Percentiles rank a stretch among this genome's conserved stretches.
These are phyloP conservation scores for Penicillium riverlandense DNA, from an alignment of 495 filamentous ascomycete species.

Conservation along the genomic window DNA sequence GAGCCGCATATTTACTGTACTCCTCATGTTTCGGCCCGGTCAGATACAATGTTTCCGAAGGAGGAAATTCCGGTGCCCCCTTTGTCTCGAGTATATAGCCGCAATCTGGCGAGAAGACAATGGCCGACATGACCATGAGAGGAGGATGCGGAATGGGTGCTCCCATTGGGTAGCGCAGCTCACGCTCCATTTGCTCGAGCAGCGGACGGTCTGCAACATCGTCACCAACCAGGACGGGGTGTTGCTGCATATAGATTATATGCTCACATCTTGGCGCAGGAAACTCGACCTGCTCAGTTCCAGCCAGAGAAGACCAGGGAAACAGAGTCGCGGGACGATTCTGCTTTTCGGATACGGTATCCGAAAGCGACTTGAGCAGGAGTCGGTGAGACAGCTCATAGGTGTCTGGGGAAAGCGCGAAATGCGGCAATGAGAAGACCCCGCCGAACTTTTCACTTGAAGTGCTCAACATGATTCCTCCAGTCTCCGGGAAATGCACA, in stretches of 20 bases:
- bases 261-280: conserved; percentile 77
- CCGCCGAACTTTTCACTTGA: conserved; percentile 90
- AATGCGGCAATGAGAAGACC: conserved; percentile 80
- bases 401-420: conserved; percentile 56
- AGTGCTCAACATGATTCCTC: conserved; percentile 72
- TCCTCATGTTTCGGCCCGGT: conserved; percentile 73
- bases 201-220: conserved; percentile 25
- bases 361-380: conserved; percentile 62
- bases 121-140: conserved; percentile 68
- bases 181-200: conserved; percentile 68
- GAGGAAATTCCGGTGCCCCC: conserved; percentile 64
- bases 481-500: conserved; percentile 71
- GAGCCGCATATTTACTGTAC: conserved; percentile 56
- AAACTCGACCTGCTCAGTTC: conserved; percentile 49
- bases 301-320: conserved; percentile 59
- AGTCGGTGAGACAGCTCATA: conserved; percentile 61
- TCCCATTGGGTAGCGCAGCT: conserved; percentile 79
- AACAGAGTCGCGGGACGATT: conserved; percentile 43
- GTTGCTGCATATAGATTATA: conserved; percentile 79
- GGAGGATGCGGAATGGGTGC: conserved; percentile 63
- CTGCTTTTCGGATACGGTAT: conserved; percentile 54
- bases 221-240: conserved; percentile 42
- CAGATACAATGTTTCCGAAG: conserved; percentile 59
- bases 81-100: conserved; percentile 86
- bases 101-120: conserved; percentile 91